These are phyloP conservation scores for Geotrichum siamense DNA, from an alignment of 1,139 yeast genomes.

Conservation along the genomic window DNA sequence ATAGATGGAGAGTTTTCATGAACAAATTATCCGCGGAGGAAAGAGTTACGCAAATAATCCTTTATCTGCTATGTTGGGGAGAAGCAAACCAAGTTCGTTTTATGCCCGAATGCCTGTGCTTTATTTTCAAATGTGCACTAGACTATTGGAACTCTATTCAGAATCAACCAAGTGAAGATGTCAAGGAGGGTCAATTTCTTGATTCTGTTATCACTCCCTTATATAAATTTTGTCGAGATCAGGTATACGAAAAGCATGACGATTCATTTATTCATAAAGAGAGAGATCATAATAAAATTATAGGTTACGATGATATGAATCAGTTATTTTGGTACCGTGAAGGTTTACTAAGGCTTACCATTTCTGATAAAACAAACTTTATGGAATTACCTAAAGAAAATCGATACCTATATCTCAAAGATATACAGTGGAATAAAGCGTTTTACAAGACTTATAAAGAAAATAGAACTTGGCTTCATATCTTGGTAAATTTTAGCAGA, in stretches of 20 bases:
- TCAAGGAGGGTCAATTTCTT: constrained; percentile 39
- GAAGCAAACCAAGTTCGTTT: constrained; percentile 79
- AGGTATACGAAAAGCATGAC: constrained; percentile 39
- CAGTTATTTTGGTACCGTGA: constrained; percentile 76
- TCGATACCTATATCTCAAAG: constrained; percentile 44
- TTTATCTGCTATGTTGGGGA: constrained; percentile 78
- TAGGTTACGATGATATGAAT: constrained; percentile 84
- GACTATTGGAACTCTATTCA: constrained; percentile 49
- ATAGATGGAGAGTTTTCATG: constrained; percentile 55
- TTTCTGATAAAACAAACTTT: constrained; percentile 38
- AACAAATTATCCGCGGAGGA: constrained; percentile 45
- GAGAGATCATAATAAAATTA: constrained; percentile 59
- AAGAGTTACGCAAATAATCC: constrained; percentile 56
- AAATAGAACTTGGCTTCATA: constrained; percentile 70
- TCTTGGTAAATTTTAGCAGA: constrained; percentile 67
- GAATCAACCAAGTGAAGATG: constrained; percentile 10
- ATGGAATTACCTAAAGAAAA: constrained; percentile 41
- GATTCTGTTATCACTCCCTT: constrained; percentile 71
- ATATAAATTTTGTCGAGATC: constrained; percentile 54
- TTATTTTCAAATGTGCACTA: constrained; percentile 68
- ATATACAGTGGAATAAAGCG: constrained; percentile 54
- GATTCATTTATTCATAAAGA: constrained; percentile 44
- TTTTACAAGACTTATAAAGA: constrained; percentile 71
- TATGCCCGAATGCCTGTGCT: constrained; percentile 81
- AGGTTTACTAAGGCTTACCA: constrained; percentile 47